phyloP scores from a whole-genome alignment of 495 filamentous ascomycete genomes.

The Hypoxylon trugodes region DNA sequence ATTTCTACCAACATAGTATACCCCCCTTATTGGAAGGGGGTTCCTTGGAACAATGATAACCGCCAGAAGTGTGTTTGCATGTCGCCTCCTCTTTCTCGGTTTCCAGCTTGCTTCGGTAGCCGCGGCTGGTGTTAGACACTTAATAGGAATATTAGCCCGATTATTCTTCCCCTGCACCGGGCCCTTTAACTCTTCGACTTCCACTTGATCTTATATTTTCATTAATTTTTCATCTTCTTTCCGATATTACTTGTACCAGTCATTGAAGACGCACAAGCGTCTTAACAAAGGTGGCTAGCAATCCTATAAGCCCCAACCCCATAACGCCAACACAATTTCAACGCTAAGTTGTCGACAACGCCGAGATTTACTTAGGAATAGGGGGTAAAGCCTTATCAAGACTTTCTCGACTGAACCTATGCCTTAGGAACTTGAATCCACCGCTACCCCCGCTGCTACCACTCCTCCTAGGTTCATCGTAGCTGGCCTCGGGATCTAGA shows the following conservation, averaged over 20 bases:
- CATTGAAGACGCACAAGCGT: constrained; percentile 35
- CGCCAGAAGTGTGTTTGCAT: neutral
- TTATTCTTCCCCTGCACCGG: constrained; percentile 45
- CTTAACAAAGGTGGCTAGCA: constrained; percentile 20
- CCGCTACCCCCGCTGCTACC: constrained; percentile 23
- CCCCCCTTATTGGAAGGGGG: neutral
- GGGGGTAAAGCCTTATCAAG: constrained; percentile 66
- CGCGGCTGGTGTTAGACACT: neutral
- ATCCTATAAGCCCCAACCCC: constrained; percentile 3
- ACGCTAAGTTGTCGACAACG: constrained; percentile 7
- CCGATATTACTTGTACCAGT: constrained; percentile 31
- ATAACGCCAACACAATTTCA: constrained; percentile 23
- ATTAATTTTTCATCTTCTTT: constrained; percentile 42
- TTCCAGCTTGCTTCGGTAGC: neutral
- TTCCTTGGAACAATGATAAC: neutral
- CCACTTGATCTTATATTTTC: constrained; percentile 40
- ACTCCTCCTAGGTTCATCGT: constrained; percentile 34
- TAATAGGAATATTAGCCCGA: neutral
- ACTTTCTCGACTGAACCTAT: constrained; percentile 51
- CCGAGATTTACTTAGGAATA: constrained; percentile 48
- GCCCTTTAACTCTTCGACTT: constrained; percentile 32
- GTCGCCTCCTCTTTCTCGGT: neutral
- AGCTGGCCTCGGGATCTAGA: constrained; percentile 51
- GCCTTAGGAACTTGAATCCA: constrained; percentile 26
- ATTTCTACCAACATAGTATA: neutral